Percentiles rank a stretch among this genome's conserved stretches.
These are phyloP conservation scores for Selaginella tamariscina DNA, from an alignment of 75 land plant species.

Conservation along the genomic window DNA sequence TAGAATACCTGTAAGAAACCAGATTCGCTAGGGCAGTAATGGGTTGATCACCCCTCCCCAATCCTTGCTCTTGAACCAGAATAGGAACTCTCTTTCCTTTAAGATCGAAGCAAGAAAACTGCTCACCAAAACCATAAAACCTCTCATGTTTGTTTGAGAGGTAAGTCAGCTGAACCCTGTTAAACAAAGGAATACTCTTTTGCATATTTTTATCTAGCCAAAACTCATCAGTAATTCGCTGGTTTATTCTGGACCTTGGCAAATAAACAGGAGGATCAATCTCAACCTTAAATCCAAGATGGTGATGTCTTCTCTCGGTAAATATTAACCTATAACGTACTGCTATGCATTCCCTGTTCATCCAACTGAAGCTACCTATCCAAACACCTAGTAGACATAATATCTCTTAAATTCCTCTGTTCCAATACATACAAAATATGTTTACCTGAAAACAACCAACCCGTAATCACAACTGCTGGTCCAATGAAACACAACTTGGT, in stretches of 20 bases:
- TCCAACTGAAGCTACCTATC: not conserved
- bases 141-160: slow-evolving; percentile 50
- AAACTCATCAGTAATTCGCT: not conserved
- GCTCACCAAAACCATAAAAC: slow-evolving; percentile 89
- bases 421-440: too few species aligned
- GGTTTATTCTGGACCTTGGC: too few species aligned
- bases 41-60: slow-evolving; percentile 96
- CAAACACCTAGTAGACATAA: not conserved
- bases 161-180: slow-evolving; percentile 54
- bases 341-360: slow-evolving; percentile 13
- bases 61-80: slow-evolving; percentile 88
- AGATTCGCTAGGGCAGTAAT: slow-evolving; percentile 80
- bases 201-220: not conserved
- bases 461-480: slow-evolving; percentile 23
- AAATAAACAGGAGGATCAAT: slow-evolving; percentile 16
- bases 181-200: slow-evolving; percentile 29
- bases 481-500: not conserved
- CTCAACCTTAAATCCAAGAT: slow-evolving; percentile 25
- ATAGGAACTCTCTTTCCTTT: slow-evolving; percentile 86
- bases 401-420: slow-evolving; percentile 11
- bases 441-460: slow-evolving; percentile 19
- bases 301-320: slow-evolving; percentile 23
- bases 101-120: slow-evolving; percentile 73
- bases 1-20: slow-evolving; percentile 62
- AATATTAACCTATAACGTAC: slow-evolving; percentile 28